Evolutionary conservation across 192 early-diverging fungal genomes (phyloP).

Genomic region (Coemansia sp.): DNA sequence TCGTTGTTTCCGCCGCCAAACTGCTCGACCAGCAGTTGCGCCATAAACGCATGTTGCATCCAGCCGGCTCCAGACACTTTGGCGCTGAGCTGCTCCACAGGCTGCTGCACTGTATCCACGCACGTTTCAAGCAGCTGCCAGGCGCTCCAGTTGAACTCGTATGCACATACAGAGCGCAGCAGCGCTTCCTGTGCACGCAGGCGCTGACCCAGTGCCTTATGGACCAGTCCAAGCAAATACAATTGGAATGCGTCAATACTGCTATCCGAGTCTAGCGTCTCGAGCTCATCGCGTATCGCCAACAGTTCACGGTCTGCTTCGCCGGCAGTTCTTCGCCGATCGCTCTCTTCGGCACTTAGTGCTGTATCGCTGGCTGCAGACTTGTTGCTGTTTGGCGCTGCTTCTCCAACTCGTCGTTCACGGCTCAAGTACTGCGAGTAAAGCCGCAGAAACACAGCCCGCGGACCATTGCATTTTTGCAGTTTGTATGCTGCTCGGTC

Average conservation of each 20-base stretch:
- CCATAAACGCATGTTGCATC: conserved; percentile 57
- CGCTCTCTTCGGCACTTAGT: conserved; percentile 9
- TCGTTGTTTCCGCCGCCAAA: conserved; percentile 30
- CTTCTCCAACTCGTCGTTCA: conserved; percentile 19
- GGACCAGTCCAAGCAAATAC: conserved; percentile 40
- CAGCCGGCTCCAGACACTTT: conserved; percentile 27
- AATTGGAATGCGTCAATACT: conserved; percentile 37
- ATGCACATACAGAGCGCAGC: conserved; percentile 65
- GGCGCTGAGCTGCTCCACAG: conserved; percentile 18
- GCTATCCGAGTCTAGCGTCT: conserved; percentile 6
- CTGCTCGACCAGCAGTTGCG: conserved; percentile 60
- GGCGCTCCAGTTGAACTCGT: conserved; percentile 88
- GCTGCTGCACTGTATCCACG: conserved; percentile 36
- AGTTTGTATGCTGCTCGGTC: conserved; percentile 61
- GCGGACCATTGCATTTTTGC: conserved; percentile 50
- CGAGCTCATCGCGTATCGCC: conserved; percentile 42
- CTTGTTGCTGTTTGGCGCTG: conserved; percentile 1
- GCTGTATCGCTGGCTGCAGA: not conserved
- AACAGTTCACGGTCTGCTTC: conserved; percentile 24
- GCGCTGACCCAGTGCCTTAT: conserved; percentile 26
- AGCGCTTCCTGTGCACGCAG: conserved; percentile 57
- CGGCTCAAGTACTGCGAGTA: conserved; percentile 77
- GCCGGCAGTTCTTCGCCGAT: conserved; percentile 4
- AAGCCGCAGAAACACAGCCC: conserved; percentile 71
- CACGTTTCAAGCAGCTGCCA: conserved; percentile 77